A percentile compares a stretch with the other conserved stretches of the same genome.
Conservation (phyloP, 2,329 filamentous ascomycete species). For the Neofusicoccum kwambonambiense region DNA sequence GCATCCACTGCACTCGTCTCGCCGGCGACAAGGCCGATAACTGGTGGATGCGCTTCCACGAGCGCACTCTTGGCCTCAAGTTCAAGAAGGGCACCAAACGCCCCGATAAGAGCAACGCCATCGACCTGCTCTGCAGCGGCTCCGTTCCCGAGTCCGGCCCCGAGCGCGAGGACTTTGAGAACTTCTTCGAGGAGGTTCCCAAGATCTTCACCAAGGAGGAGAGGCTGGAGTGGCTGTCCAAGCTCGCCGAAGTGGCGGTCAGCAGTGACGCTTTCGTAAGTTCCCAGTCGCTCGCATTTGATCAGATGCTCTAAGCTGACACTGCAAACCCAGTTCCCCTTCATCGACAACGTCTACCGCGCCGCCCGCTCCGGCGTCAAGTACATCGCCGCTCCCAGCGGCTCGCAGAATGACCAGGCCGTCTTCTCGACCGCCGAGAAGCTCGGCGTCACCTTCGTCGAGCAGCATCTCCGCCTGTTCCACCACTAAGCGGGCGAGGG, state of each 20-base stretch:
- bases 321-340: slow-evolving; percentile 70
- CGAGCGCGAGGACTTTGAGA: slow-evolving; percentile 84
- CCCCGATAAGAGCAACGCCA: slow-evolving; percentile 96
- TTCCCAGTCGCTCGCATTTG: slow-evolving; percentile 25
- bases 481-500: slow-evolving; percentile 69
- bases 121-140: slow-evolving; percentile 90
- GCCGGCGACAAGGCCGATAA: slow-evolving; percentile 98
- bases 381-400: slow-evolving; percentile 91
- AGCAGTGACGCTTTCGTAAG: slow-evolving; percentile 94
- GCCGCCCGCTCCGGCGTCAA: slow-evolving; percentile 85
- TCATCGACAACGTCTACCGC: slow-evolving; percentile 96
- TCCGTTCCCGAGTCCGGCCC: slow-evolving; percentile 79
- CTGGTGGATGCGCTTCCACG: slow-evolving; percentile 99
- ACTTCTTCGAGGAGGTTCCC: slow-evolving; percentile 86
- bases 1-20: slow-evolving; percentile 96
- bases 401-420: slow-evolving; percentile 79
- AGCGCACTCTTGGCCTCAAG: slow-evolving; percentile 80
- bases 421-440: slow-evolving; percentile 90
- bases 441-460: slow-evolving; percentile 88
- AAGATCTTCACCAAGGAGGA: slow-evolving; percentile 78
- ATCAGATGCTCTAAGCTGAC: neutral
- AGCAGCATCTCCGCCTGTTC: slow-evolving; percentile 92
- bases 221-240: slow-evolving; percentile 78
- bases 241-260: slow-evolving; percentile 78
- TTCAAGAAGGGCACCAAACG: slow-evolving; percentile 99